A percentile compares a stretch with the other conserved stretches of the same genome.
These are phyloP conservation scores for Talaromyces wortmannii DNA, from an alignment of 495 filamentous ascomycete species.

Conservation along the genomic window DNA sequence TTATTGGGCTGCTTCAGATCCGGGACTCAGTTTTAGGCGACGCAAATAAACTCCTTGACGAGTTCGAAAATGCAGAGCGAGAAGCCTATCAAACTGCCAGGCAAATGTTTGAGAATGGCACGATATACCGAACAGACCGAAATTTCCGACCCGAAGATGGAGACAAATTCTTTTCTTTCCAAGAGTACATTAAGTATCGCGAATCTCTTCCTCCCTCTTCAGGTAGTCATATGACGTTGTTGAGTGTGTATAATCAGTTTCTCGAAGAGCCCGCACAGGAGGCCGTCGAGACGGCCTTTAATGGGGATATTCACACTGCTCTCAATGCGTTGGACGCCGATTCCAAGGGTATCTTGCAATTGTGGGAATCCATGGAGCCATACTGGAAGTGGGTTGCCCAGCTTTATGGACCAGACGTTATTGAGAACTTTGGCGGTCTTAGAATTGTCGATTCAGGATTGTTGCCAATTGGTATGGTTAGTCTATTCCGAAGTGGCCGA, in stretches of 20 bases:
- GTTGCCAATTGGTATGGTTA: constrained; percentile 46
- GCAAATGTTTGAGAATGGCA: constrained; percentile 18
- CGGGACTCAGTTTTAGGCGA: constrained; percentile 20
- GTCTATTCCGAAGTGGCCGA: constrained; percentile 44
- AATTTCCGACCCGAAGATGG: constrained; percentile 1
- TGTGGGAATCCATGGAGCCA: constrained; percentile 7
- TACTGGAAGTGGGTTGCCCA: constrained; percentile 46
- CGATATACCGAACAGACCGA: background rate
- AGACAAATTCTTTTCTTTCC: constrained; percentile 36
- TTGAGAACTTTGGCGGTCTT: constrained; percentile 41
- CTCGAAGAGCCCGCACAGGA: constrained; percentile 9
- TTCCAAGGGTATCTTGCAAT: constrained; percentile 9
- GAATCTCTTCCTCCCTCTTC: constrained; percentile 20
- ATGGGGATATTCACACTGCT: constrained; percentile 1
- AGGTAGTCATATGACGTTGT: constrained; percentile 15
- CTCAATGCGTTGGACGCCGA: background rate
- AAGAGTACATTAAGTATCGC: constrained; percentile 38
- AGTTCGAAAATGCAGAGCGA: constrained; percentile 29
- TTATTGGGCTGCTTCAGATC: constrained; percentile 36
- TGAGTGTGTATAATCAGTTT: background rate
- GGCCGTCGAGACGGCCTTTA: constrained; percentile 2
- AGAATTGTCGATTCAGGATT: constrained; percentile 46
- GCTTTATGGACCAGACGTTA: constrained; percentile 43
- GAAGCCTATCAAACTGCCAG: constrained; percentile 23
- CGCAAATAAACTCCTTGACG: constrained; percentile 22